Evolutionary conservation across 177 flowering plant genomes (phyloP).

Genomic region (Telopea speciosissima): DNA sequence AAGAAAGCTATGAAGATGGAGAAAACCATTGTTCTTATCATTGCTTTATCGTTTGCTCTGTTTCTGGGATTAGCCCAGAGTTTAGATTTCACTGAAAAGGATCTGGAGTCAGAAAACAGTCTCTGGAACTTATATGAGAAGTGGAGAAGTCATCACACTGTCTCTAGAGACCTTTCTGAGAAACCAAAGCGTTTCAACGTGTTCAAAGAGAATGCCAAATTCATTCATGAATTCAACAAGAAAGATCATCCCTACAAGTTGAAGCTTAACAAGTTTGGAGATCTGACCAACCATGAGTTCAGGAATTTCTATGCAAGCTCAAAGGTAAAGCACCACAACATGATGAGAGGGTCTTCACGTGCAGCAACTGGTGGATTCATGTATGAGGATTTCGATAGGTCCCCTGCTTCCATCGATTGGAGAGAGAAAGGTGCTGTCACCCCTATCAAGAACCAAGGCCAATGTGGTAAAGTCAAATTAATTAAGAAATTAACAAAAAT

Average conservation of each 20-base stretch:
- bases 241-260: neutral
- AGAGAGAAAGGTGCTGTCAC: constrained; percentile 47
- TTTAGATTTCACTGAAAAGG: constrained; percentile 15
- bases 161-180: constrained; percentile 10
- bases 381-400: constrained; percentile 22
- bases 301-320: constrained; percentile 21
- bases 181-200: constrained; percentile 18
- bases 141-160: constrained; percentile 15
- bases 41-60: neutral
- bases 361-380: neutral
- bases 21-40: neutral
- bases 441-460: neutral
- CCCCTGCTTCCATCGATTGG: constrained; percentile 42
- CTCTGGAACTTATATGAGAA: constrained; percentile 17
- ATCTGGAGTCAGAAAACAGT: constrained; percentile 12
- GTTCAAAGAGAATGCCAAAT: constrained; percentile 27
- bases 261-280: neutral
- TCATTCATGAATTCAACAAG: constrained; percentile 2
- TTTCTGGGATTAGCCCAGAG: constrained; percentile 10
- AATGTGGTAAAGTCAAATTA: constrained; percentile 29
- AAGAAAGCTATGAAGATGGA: neutral
- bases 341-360: neutral
- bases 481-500: no score
- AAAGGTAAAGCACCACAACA: constrained; percentile 16
- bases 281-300: neutral